Percentiles rank a stretch among this genome's conserved stretches.
phyloP scores from a whole-genome alignment of 805 yeast species.

The Yamadazyma sp. region DNA sequence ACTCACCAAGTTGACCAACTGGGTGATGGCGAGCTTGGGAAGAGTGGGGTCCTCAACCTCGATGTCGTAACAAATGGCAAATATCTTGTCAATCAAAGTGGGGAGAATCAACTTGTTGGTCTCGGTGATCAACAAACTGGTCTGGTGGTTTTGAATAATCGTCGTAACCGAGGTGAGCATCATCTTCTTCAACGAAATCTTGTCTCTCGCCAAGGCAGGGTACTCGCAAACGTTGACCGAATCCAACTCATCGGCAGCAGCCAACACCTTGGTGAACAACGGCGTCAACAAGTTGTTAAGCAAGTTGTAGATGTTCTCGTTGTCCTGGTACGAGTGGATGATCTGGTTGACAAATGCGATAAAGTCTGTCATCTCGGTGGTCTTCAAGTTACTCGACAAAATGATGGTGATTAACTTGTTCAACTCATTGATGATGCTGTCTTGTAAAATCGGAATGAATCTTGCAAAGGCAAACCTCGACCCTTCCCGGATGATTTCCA shows the following conservation, averaged over 20 bases:
- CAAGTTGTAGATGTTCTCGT: constrained; percentile 68
- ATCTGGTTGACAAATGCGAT: constrained; percentile 85
- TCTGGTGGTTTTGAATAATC: constrained; percentile 71
- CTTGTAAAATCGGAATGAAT: constrained; percentile 69
- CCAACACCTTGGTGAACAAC: constrained; percentile 53
- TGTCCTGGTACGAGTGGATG: constrained; percentile 69
- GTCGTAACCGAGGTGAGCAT: constrained; percentile 69
- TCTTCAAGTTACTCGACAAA: constrained; percentile 53
- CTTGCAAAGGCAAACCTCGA: constrained; percentile 86
- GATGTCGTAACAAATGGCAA: constrained; percentile 63
- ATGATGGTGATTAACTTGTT: constrained; percentile 67
- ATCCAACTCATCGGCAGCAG: constrained; percentile 29
- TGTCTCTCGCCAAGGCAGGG: constrained; percentile 60
- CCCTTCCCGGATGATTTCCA: constrained; percentile 77
- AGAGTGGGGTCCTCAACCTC: constrained; percentile 30
- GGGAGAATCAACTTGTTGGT: constrained; percentile 64
- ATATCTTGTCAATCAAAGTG: constrained; percentile 57
- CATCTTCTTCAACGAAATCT: constrained; percentile 63
- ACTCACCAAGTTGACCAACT: constrained; percentile 60
- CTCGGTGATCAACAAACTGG: constrained; percentile 71
- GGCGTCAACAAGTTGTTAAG: constrained; percentile 74
- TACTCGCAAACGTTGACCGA: constrained; percentile 30
- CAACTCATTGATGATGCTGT: constrained; percentile 46
- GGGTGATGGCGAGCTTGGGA: constrained; percentile 68
- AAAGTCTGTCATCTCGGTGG: constrained; percentile 74